Evolutionary conservation across 495 filamentous ascomycete genomes (phyloP), one percentile per base, ranked within the genome.

Genomic region (Aspergillus incahuasiensis): DNA sequence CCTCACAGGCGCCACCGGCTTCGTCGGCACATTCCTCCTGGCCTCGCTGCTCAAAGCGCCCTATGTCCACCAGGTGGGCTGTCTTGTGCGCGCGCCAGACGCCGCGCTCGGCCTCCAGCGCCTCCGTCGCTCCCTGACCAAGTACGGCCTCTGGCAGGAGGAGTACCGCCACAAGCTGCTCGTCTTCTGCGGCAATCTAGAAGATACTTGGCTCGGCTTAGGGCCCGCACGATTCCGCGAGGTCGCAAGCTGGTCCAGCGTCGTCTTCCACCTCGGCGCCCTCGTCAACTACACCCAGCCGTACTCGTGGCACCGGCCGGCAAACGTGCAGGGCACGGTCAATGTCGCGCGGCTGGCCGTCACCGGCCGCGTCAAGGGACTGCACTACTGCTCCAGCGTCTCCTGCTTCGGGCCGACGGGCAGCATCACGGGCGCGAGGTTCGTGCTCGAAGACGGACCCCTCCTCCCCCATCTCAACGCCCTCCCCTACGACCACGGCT

Each of bases 301-400:
- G 1, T 63, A 63, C 18, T 57, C 61, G 0, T 28, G 25, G 6
- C 61, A 63, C 20, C 45, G 61, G 11, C 28, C 24, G 5, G 43
- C 44, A 2, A 63, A 63, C 32, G 50, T 60, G 24, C n/a, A 55
- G 0, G 57, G 61, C 6, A 49, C 38, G 3, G 5, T 55, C 1
- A 39, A 63, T 19, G 16, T 63, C 1, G 46, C 55, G 1, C 19
- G 28, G 5, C 58, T 63, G 13, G 57, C 57, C 15, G 59, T 52
- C 18, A 46, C 20, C 2, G 22, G 20, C 2, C 57, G 57, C 1
- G 19, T 49, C 0, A 63, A 63, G 20, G 7, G 49, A 5, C 8
- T 56, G 3, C 57, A 63, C 34, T 60, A 63, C 18, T 52, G 32
- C 18, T 63, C 57, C 28, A 60, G 45, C 16, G 60, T 63, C 9